A percentile compares a stretch with the other conserved stretches of the same genome.
These are phyloP conservation scores for Geotrichum bryndzae DNA, from an alignment of 1,139 yeast species.

Conservation along the genomic window DNA sequence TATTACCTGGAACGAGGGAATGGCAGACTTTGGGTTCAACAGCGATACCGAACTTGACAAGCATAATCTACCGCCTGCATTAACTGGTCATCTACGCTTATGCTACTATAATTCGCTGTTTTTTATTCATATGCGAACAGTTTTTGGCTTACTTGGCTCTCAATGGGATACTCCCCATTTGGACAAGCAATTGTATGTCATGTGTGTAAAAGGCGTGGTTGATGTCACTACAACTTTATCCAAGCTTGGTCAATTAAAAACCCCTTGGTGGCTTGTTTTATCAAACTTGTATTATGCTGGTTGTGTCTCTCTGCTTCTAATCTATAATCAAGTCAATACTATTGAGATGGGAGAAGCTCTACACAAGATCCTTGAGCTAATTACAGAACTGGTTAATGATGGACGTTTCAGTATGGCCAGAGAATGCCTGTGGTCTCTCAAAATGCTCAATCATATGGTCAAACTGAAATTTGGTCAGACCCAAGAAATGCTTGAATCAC, in stretches of 20 bases:
- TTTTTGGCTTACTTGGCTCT: slow-evolving; percentile 14
- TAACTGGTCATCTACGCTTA: slow-evolving; percentile 18
- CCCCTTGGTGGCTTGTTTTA: slow-evolving; percentile 55
- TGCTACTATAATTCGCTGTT: slow-evolving; percentile 15
- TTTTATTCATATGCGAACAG: slow-evolving; percentile 17
- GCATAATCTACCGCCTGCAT: slow-evolving; percentile 20
- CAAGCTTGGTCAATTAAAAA: slow-evolving; percentile 22
- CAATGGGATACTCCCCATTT: slow-evolving; percentile 11
- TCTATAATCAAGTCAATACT: slow-evolving; percentile 39
- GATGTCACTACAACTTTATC: slow-evolving; percentile 37
- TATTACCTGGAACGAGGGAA: slow-evolving; percentile 21
- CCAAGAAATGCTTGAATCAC: slow-evolving; percentile 24
- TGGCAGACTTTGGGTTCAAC: slow-evolving; percentile 18
- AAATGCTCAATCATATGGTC: slow-evolving; percentile 50
- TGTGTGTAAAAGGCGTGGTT: slow-evolving; percentile 24
- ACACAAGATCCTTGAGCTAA: slow-evolving; percentile 26
- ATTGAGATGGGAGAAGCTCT: slow-evolving; percentile 25
- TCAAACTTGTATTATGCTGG: slow-evolving; percentile 46
- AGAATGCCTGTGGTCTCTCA: slow-evolving; percentile 61
- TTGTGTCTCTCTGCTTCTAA: slow-evolving; percentile 41
- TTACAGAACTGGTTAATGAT: slow-evolving; percentile 38
- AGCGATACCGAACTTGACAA: slow-evolving; percentile 19
- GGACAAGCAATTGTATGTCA: slow-evolving; percentile 16
- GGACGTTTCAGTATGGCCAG: slow-evolving; percentile 53
- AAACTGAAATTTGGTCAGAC: slow-evolving; percentile 45